Evolutionary conservation across 2,329 filamentous ascomycete species (phyloP).

Genomic region (Colletotrichum somersetense): DNA sequence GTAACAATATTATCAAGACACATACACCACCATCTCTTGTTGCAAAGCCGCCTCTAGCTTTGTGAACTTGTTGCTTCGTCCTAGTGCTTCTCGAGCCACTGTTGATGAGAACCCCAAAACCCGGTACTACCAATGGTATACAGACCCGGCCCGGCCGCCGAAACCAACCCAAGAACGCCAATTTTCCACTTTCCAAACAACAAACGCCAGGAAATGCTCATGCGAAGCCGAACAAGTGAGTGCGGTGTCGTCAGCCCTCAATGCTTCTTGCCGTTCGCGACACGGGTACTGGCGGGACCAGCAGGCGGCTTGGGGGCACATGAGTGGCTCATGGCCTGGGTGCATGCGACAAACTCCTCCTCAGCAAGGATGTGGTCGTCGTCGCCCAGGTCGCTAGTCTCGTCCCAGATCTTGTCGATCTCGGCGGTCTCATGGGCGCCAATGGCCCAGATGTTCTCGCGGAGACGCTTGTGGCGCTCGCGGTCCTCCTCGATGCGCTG

Average conservation of each 20-base stretch:
- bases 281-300: conserved; percentile 35
- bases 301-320: conserved; percentile 37
- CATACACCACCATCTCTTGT: conserved; percentile 40
- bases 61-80: background rate
- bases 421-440: conserved; percentile 75
- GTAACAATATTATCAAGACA: conserved; percentile 48
- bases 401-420: conserved; percentile 86
- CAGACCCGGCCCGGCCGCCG: conserved; percentile 4
- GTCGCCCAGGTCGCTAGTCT: conserved; percentile 86
- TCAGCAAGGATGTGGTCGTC: conserved; percentile 84
- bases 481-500: conserved; percentile 97
- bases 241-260: background rate
- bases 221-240: background rate
- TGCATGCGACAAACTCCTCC: conserved; percentile 75
- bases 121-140: conserved; percentile 15
- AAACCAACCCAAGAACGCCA: conserved; percentile 21
- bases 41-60: background rate
- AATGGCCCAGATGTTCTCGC: conserved; percentile 95
- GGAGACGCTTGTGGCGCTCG: conserved; percentile 90
- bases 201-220: conserved; percentile 29
- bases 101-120: background rate
- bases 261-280: conserved; percentile 36
- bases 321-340: conserved; percentile 45
- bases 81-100: background rate
- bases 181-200: conserved; percentile 4